A percentile compares a stretch with the other conserved stretches of the same genome.
phyloP scores from a whole-genome alignment of 768 basidiomycete species.

The Agaricus subrufescens region DNA sequence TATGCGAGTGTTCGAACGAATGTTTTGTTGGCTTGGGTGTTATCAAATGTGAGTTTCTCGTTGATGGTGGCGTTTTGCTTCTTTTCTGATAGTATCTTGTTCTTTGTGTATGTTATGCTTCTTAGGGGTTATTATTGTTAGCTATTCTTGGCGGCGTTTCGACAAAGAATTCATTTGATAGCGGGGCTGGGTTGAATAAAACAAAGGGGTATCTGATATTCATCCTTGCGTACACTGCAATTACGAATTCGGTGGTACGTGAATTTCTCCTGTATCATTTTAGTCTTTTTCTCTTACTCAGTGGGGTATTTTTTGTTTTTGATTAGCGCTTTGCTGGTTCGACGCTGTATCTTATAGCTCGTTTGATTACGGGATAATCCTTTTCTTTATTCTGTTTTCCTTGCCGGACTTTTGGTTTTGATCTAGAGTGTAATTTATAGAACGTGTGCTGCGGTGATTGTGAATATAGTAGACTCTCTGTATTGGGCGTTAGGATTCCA shows the following conservation, averaged over 20 bases:
- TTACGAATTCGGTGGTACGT: constrained; percentile 62
- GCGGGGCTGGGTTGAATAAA: constrained; percentile 40
- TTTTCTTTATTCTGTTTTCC: background rate
- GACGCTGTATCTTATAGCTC: constrained; percentile 26
- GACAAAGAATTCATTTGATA: constrained; percentile 55
- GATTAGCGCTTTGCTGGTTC: constrained; percentile 27
- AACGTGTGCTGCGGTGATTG: background rate
- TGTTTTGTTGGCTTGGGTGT: constrained; percentile 73
- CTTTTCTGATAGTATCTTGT: background rate
- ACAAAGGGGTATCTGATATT: constrained; percentile 77
- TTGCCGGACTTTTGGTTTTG: background rate
- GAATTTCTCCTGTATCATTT: background rate
- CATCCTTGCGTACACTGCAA: constrained; percentile 76
- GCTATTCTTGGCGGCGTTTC: constrained; percentile 60
- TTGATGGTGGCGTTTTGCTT: background rate
- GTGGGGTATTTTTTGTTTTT: background rate
- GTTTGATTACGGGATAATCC: constrained; percentile 26
- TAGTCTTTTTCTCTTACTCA: background rate
- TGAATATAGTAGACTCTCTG: too few relatives aligned
- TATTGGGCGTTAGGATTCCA: too few relatives aligned
- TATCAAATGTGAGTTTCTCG: constrained; percentile 61
- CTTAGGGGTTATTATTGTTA: constrained; percentile 63
- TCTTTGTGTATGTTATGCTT: background rate
- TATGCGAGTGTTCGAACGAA: constrained; percentile 87
- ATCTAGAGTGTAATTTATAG: background rate